Base-by-base conservation (phyloP, 2,329 filamentous ascomycete species). In the Knufia fluminis region DNA sequence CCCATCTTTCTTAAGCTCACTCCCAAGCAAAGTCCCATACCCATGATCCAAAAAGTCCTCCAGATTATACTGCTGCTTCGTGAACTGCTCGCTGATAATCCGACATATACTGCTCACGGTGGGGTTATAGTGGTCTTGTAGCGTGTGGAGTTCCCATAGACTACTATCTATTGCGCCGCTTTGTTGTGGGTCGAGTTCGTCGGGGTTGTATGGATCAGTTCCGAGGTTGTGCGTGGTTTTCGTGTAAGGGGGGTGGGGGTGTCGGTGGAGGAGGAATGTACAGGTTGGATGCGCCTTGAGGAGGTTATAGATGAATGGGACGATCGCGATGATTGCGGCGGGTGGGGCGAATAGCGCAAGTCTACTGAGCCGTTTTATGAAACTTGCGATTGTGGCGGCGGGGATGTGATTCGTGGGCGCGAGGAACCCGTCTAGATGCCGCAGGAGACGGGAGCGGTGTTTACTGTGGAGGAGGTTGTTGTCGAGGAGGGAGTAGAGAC, bases 1-100 rank as follows among this genome's bases (percentile, higher is more conserved):
- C 38, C 86, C 80, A 68, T 91, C 94, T 52, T 77, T 74, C 2
- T 56, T 59, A 55, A 95, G 73, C 66, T 98, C 92, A 2, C 83
- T 83, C 53, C 92, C 86, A 38, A 97, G 69, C 64, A 98, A 79
- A 7, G 67, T 69, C 50, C 68, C 64, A 67, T 97, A 98, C 0
- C 87, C 91, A 65, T 97, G 89, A 63, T 98, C 92, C 42, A 97
- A 70, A 67, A 98, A 98, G 63, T 98, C 92, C 63, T 98, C 92
- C n/a, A 96, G 70, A 59, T 89, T 92, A 68, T 97, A 98, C 2
- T 84, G 78, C 58, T 89, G 83, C 70, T 98, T 98, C 2, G 92
- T 98, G 66, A 97, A 98, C 65, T 97, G 92, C 68, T 97, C 89
- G 2, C 86, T 86, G 50, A 98, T 81, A 55, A 98, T 95, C 67